Base-by-base conservation (phyloP, 352 stramenopile species). In the Vaucheria bursata region DNA sequence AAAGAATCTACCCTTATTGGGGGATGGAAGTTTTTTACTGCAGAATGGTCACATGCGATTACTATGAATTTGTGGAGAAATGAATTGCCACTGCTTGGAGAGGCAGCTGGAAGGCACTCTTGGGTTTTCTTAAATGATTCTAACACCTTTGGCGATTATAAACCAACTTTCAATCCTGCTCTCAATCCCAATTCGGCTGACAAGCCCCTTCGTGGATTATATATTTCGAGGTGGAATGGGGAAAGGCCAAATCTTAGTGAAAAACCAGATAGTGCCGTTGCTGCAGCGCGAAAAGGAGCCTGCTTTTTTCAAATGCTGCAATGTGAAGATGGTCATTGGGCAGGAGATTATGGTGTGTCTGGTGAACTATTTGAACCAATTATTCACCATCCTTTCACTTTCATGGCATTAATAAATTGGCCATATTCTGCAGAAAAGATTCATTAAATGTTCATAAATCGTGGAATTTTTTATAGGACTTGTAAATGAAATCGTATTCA, bases 281-380 rank as follows among this genome's bases (percentile, higher is more conserved):
- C 79, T 1, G 80, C 85, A 32, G 78, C 79, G 35, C 53, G 52
- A n/a, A 91, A 91, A 72, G 91, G 83, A 8, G 82, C 91, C 6
- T 83, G 87, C 12, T 95, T 93, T 79, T 95, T 0, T 12, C 88
- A 87, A 73, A 88, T 92, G 84, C 83, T 97, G 1, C 91, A 96
- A 83, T 89, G 77, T 33, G 81, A 91, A 5, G 90, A 95, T 83
- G 91, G 91, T 38, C 90, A 93, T 80, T 96, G 87, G 87, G 87
- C 87, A 12, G 91, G 90, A 37, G 91, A 97, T 79, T 97, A 97
- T 84, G 91, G 53, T 68, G 53, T n/a, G n/a, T n/a, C n/a, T n/a
- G n/a, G n/a, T n/a, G n/a, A n/a, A n/a, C n/a, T n/a, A n/a, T n/a
- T n/a, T n/a, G n/a, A n/a, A n/a, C n/a, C n/a, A n/a, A n/a, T n/a